A percentile compares a stretch with the other conserved stretches of the same genome.
Evolutionary conservation across 768 basidiomycete species (phyloP).

Genomic region (Leccinum uliginosum): DNA sequence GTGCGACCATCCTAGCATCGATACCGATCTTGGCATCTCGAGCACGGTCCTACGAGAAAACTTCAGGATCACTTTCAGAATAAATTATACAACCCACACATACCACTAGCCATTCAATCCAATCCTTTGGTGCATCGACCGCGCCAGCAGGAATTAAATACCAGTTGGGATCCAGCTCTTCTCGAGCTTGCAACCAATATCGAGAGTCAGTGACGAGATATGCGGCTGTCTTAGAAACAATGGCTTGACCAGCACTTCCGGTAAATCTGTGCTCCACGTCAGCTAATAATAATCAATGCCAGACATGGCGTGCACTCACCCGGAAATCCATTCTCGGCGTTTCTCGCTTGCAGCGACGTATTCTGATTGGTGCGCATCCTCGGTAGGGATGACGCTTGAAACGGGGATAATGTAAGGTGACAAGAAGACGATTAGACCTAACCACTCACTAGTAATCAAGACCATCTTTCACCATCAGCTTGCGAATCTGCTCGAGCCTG

Average conservation of each 20-base stretch:
- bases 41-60: constrained; percentile 32
- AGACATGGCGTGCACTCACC: constrained; percentile 46
- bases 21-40: constrained; percentile 62
- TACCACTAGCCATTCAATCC: constrained; percentile 77
- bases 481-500: constrained; percentile 57
- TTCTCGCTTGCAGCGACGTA: constrained; percentile 75
- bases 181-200: constrained; percentile 76
- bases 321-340: constrained; percentile 73
- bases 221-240: constrained; percentile 61
- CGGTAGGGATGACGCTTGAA: constrained; percentile 67
- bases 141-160: constrained; percentile 55
- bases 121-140: constrained; percentile 55
- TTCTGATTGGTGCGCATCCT: constrained; percentile 82
- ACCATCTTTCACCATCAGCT: constrained; percentile 60
- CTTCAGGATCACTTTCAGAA: constrained; percentile 1
- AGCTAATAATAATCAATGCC: constrained; percentile 16
- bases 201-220: constrained; percentile 78
- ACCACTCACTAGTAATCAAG: constrained; percentile 71
- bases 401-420: constrained; percentile 7
- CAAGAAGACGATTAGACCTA: not conserved
- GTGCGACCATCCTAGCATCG: constrained; percentile 79
- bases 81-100: constrained; percentile 26
- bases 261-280: constrained; percentile 44
- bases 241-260: constrained; percentile 66
- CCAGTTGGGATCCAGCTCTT: constrained; percentile 75